phyloP scores from a whole-genome alignment of 2,329 filamentous ascomycete species.

The Aspergillus texensis region DNA sequence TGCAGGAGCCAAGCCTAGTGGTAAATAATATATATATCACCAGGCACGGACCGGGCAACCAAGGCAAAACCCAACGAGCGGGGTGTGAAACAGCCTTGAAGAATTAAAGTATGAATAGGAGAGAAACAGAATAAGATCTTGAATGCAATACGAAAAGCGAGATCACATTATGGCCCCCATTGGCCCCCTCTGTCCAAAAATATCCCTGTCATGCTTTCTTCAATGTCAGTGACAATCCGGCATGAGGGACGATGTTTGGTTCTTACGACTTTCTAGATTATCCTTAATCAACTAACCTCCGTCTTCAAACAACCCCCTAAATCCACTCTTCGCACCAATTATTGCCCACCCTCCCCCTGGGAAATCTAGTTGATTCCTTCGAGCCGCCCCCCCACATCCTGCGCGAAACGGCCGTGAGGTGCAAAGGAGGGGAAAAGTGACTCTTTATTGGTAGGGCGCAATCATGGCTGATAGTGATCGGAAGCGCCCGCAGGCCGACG shows the following conservation, averaged over 20 bases:
- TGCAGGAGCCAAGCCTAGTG: background rate
- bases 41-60: slow-evolving; percentile 6
- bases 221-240: background rate
- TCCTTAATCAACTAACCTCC: slow-evolving; percentile 5
- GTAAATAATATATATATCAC: background rate
- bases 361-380: background rate
- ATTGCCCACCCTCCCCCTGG: background rate
- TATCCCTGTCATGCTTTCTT: slow-evolving; percentile 3
- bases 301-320: slow-evolving; percentile 3
- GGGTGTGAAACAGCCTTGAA: background rate
- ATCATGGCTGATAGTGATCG: slow-evolving; percentile 18
- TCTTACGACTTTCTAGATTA: background rate
- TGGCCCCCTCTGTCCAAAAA: background rate
- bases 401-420: slow-evolving; percentile 2
- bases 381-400: slow-evolving; percentile 3
- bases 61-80: background rate
- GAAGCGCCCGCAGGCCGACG: slow-evolving; percentile 20
- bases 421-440: background rate
- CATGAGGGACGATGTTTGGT: background rate
- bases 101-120: background rate
- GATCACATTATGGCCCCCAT: background rate
- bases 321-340: slow-evolving; percentile 4
- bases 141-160: background rate
- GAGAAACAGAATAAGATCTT: background rate
- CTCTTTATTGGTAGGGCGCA: slow-evolving; percentile 18